A percentile compares a stretch with the other conserved stretches of the same genome.
These are phyloP conservation scores for Falciphora oryzae DNA, from an alignment of 2,329 filamentous ascomycete species.

Conservation along the genomic window DNA sequence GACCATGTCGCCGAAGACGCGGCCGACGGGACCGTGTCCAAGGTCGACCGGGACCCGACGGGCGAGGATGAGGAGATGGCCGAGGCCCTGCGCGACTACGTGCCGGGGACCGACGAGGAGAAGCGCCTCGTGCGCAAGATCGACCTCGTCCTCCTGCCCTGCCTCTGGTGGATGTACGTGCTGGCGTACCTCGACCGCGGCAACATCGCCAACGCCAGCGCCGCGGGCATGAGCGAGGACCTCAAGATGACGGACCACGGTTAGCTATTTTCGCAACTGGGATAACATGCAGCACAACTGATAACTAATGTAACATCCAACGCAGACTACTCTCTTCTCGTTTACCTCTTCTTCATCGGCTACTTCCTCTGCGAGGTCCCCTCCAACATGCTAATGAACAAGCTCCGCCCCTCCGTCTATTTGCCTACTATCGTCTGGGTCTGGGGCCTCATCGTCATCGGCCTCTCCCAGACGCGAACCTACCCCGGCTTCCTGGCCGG, in stretches of 20 bases:
- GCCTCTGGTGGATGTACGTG: neutral
- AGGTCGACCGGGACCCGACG: too few species aligned
- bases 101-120: slow-evolving; percentile 5
- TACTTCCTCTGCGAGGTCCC: slow-evolving; percentile 7
- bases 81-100: neutral
- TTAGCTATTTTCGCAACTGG: neutral
- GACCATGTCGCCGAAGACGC: too few species aligned
- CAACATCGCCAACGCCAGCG: neutral
- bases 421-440: neutral
- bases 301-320: neutral
- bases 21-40: too few species aligned
- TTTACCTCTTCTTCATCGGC: slow-evolving; percentile 9
- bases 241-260: slow-evolving; percentile 1
- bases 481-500: neutral
- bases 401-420: neutral
- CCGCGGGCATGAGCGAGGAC: neutral
- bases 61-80: too few species aligned
- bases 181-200: neutral
- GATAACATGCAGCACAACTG: neutral
- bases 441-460: neutral
- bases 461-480: neutral
- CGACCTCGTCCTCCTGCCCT: neutral
- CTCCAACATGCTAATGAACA: slow-evolving; percentile 4
- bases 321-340: slow-evolving; percentile 6
- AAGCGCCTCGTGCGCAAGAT: slow-evolving; percentile 1